Evolutionary conservation across 331 rosid species (phyloP).

Genomic region (Saraca asoca): DNA sequence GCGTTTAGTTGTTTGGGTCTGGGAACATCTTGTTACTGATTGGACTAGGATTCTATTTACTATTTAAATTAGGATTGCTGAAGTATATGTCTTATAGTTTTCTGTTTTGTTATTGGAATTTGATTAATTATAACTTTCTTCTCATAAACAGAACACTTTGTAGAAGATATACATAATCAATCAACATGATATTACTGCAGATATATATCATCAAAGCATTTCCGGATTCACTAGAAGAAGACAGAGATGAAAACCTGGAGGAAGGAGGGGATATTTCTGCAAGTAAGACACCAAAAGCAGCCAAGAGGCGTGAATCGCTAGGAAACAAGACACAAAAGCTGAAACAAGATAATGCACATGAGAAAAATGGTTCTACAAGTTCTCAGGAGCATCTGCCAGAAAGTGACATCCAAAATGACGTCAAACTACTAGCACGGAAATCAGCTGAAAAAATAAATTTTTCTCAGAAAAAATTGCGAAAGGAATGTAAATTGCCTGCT

Average conservation of each 20-base stretch:
- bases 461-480: conserved; percentile 24
- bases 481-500: conserved; percentile 12
- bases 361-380: conserved; percentile 27
- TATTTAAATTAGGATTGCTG: no score
- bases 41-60: no score
- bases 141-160: no score
- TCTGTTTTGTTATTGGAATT: no score
- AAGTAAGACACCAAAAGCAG: conserved; percentile 34
- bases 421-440: conserved; percentile 25
- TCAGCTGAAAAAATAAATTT: conserved; percentile 18
- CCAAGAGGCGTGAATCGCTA: conserved; percentile 10
- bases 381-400: conserved; percentile 30
- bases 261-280: conserved; percentile 26
- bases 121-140: no score
- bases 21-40: no score
- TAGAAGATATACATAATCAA: not conserved
- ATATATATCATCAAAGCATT: conserved; percentile 56
- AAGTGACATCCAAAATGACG: conserved; percentile 27
- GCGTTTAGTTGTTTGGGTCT: no score
- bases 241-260: conserved; percentile 8
- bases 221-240: conserved; percentile 36
- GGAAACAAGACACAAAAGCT: conserved; percentile 23
- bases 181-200: conserved; percentile 39
- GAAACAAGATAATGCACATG: conserved; percentile 13
- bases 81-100: no score